phyloP scores from a whole-genome alignment of 495 filamentous ascomycete genomes.

The Neurospora hispaniola region DNA sequence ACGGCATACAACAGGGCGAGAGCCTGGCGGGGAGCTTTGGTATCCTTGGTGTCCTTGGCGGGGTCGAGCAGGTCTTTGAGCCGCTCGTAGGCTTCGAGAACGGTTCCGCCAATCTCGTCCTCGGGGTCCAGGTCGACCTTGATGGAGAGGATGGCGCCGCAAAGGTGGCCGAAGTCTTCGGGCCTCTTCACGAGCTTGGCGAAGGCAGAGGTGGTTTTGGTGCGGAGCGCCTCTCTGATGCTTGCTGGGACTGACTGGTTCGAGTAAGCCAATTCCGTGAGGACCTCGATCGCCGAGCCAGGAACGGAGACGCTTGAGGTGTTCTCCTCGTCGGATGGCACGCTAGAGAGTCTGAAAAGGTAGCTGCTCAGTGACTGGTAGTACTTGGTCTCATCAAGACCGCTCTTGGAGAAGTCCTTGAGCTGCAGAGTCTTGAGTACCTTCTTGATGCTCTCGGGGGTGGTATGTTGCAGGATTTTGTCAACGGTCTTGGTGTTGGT shows the following conservation, averaged over 20 bases:
- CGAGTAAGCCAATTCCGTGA: slow-evolving; percentile 42
- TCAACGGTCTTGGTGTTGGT: slow-evolving; percentile 87
- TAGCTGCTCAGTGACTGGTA: slow-evolving; percentile 45
- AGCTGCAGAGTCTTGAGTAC: slow-evolving; percentile 33
- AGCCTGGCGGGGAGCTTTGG: slow-evolving; percentile 38
- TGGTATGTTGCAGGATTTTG: slow-evolving; percentile 54
- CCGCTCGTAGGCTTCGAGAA: slow-evolving; percentile 51
- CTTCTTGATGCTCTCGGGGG: slow-evolving; percentile 37
- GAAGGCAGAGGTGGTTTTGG: slow-evolving; percentile 50
- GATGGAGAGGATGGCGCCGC: slow-evolving; percentile 36
- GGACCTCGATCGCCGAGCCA: slow-evolving; percentile 28
- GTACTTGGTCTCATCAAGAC: slow-evolving; percentile 27
- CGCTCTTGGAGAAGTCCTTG: slow-evolving; percentile 19
- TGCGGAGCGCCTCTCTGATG: slow-evolving; percentile 59
- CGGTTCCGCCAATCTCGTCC: slow-evolving; percentile 45
- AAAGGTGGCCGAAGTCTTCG: slow-evolving; percentile 41
- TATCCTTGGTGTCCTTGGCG: slow-evolving; percentile 28
- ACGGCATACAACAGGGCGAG: slow-evolving; percentile 79
- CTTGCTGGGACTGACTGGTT: slow-evolving; percentile 42
- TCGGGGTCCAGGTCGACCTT: slow-evolving; percentile 46
- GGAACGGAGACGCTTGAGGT: slow-evolving; percentile 23
- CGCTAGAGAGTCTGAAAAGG: slow-evolving; percentile 33
- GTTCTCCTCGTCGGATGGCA: slow-evolving; percentile 10
- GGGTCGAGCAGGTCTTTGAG: slow-evolving; percentile 60
- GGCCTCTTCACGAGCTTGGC: slow-evolving; percentile 58